phyloP scores from a whole-genome alignment of 129 eudicot species.

The Logfia minima region DNA sequence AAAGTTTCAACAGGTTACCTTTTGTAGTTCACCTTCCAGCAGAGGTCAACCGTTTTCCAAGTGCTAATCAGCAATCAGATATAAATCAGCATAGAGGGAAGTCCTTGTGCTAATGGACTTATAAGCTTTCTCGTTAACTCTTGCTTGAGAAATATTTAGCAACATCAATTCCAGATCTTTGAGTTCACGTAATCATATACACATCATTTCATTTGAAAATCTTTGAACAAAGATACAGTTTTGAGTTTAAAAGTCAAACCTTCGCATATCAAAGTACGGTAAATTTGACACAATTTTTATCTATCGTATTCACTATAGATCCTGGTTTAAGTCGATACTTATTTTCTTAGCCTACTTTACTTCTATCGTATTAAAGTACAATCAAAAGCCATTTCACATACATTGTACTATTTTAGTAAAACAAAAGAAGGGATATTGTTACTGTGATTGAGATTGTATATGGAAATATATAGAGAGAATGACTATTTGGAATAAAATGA shows the following conservation, averaged over 20 bases:
- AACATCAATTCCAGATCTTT: constrained; percentile 69
- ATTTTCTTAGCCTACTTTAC: background rate
- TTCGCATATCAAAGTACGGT: background rate
- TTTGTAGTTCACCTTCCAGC: constrained; percentile 93
- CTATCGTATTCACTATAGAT: background rate
- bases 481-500: too few relatives aligned
- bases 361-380: background rate
- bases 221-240: constrained; percentile 2
- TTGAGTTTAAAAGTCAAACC: constrained; percentile 21
- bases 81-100: constrained; percentile 22
- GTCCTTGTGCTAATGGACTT: background rate
- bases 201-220: background rate
- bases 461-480: too few relatives aligned
- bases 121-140: constrained; percentile 27
- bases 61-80: constrained; percentile 53
- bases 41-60: constrained; percentile 74
- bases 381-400: background rate
- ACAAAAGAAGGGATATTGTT: too few relatives aligned
- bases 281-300: background rate
- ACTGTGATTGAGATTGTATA: too few relatives aligned
- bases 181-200: constrained; percentile 14
- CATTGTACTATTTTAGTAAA: background rate
- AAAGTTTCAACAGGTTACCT: constrained; percentile 50
- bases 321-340: background rate
- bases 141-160: constrained; percentile 72